A percentile compares a stretch with the other conserved stretches of the same genome.
Conservation (phyloP, 2,329 filamentous ascomycete species). For the Calonectria ilicicola region DNA sequence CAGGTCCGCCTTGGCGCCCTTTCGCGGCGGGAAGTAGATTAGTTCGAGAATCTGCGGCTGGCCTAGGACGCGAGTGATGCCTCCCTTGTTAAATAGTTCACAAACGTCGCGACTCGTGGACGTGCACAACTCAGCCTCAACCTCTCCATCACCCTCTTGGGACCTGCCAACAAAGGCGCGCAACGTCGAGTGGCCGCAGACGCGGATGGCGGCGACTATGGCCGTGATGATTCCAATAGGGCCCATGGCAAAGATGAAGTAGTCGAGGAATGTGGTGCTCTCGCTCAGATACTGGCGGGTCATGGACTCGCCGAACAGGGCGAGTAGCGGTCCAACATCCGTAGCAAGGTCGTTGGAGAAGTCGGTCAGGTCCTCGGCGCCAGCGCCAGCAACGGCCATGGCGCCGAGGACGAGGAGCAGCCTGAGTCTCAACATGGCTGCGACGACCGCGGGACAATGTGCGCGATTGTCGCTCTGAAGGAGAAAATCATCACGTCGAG, state of each 20-base stretch:
- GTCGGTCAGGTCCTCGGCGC: constrained; percentile 1
- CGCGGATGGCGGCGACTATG: constrained; percentile 44
- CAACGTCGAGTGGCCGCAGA: constrained; percentile 45
- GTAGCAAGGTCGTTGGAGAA: constrained; percentile 3
- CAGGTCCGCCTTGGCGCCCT: not conserved
- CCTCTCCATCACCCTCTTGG: constrained; percentile 46
- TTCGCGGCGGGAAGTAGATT: not conserved
- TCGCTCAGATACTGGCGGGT: constrained; percentile 50
- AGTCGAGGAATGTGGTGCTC: constrained; percentile 41
- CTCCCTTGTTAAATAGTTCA: constrained; percentile 46
- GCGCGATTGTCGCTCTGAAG: not conserved
- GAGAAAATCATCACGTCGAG: not conserved
- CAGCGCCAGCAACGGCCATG: not conserved
- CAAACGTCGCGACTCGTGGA: constrained; percentile 52
- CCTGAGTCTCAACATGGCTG: not conserved
- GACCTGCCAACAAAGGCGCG: constrained; percentile 54
- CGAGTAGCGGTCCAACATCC: not conserved
- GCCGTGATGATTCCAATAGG: constrained; percentile 55
- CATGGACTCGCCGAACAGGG: not conserved
- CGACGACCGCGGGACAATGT: no score
- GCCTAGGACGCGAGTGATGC: constrained; percentile 48
- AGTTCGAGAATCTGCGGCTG: constrained; percentile 46
- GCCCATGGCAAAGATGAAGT: constrained; percentile 48
- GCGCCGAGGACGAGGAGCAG: not conserved
- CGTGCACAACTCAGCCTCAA: constrained; percentile 54